Evolutionary conservation across 768 basidiomycete species (phyloP), one percentile per base, ranked within the genome.

Genomic region (Saitozyma sp.): DNA sequence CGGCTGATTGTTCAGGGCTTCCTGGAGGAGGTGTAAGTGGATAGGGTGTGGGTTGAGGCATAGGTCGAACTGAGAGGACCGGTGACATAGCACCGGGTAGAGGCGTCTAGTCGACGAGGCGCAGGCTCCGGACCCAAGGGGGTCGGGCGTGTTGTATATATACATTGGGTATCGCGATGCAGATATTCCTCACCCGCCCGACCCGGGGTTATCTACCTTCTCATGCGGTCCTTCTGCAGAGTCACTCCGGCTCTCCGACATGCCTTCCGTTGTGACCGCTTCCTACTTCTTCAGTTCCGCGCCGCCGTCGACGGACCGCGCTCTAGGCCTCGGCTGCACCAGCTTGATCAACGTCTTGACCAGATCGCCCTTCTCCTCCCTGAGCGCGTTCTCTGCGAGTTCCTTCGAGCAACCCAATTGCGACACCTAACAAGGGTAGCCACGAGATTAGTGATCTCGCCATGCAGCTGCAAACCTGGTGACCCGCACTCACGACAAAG

Each of bases 1-100:
- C 89, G 94, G 77, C 83, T 98, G 69, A 91, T 98, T 69, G 87
- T 94, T 1, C 90, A 93, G 74, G 94, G 94, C 5, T 95, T 89
- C 78, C 81, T 99, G 68, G 91, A 97, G 82, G 87, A 94, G 72
- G 87, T 95, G 9, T 80, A 76, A 61, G 59, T 45, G 64, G 48
- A 3, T 2, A 5, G 29, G 2, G 29, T 5, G 29, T 29, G 29
- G 29, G 29, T 2, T 2, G 5, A 29, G 29, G 5, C 29, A 29
- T 29, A 5, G 29, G 29, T 29, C 29, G 29, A 29, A 29, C 2
- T 29, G 29, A 29, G 29, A 5, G 5, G 29, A 29, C 29, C 29
- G n/a, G n/a, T n/a, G n/a, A n/a, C n/a, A n/a, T n/a, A n/a, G n/a
- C n/a, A n/a, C n/a, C n/a, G 29, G 29, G 29, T 29, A 29, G 29